Base-by-base conservation (phyloP, 106 monocot genomes). In the Allium fistulosum region DNA sequence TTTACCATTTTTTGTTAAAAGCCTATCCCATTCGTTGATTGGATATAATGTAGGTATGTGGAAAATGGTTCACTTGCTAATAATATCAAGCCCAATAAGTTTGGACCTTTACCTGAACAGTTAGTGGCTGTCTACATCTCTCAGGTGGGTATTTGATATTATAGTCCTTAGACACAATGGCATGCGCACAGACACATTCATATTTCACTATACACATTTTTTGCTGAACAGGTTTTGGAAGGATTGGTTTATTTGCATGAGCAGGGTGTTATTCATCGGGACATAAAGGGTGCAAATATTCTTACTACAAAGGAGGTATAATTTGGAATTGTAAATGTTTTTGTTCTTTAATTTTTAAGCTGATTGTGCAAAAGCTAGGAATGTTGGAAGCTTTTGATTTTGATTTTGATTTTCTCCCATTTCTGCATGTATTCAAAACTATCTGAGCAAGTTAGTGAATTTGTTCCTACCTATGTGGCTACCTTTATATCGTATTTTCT, bases 231-330 rank as follows among this genome's bases (percentile, higher is more conserved):
- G 96, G 96, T 97, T 68, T 77, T 97, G 79, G 96, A 97, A 86
- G 96, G 96, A 17, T 77, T 97, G 73, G 92, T 87, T 49, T 97
- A 97, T 79, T 78, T 97, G 58, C 96, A 97, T 79, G 96, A 97
- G 63, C 96, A 97, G 75, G 96, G 96, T 80, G 96, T 97, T 5
- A 97, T 97, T 65, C 96, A 97, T 76, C 79, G 96, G 72, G 96
- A 97, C 62, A 97, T 97, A 53, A 97, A 97, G 81, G 96, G 96
- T 70, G 96, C 96, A 80, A 97, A 97, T 76, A 97, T 97, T 76
- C 80, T 97, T 80, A 92, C 86, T 10, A 97, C 96, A 17, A 97
- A 97, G 72, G 96, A 97, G 92, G 96, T 97, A 79, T 57, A 28
- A 59, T 63, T 17, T 17, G 56, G 11, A 15, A 27, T 61, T 72